Conservation (phyloP, 2,329 filamentous ascomycete species). For the Fusarium duplospermum region DNA sequence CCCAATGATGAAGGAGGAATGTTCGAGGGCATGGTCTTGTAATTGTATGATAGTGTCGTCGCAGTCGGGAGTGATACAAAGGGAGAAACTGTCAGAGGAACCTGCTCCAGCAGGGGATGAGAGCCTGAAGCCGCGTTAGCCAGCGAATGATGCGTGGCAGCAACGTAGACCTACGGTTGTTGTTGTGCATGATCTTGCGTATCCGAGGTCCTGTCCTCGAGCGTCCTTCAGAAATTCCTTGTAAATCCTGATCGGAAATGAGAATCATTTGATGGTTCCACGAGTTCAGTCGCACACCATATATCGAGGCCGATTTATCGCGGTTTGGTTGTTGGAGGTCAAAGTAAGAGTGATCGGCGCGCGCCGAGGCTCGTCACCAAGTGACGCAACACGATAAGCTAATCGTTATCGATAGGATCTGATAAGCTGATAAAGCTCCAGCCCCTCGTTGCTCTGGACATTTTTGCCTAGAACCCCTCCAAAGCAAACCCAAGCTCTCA, state of each 20-base stretch:
- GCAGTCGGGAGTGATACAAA: conserved; percentile 92
- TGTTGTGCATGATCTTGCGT: conserved; percentile 46
- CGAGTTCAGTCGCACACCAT: not conserved
- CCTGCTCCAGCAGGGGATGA: conserved; percentile 89
- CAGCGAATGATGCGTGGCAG: not conserved
- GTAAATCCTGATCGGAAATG: not conserved
- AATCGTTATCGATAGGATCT: conserved; percentile 30
- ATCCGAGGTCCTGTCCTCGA: not conserved
- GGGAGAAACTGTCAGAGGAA: conserved; percentile 92
- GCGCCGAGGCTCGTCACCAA: conserved; percentile 1
- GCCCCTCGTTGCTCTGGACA: conserved; percentile 30
- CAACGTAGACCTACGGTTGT: conserved; percentile 48
- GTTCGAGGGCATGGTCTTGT: conserved; percentile 88
- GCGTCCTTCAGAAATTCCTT: not conserved
- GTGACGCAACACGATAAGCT: conserved; percentile 15
- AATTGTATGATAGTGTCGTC: conserved; percentile 94
- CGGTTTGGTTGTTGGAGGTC: not conserved
- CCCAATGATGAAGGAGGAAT: conserved; percentile 67
- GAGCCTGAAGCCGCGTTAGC: conserved; percentile 64
- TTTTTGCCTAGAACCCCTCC: conserved; percentile 40
- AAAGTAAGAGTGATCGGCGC: not conserved
- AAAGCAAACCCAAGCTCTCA: conserved; percentile 18
- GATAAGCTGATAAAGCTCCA: conserved; percentile 38
- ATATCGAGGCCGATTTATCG: not conserved
- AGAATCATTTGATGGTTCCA: not conserved